Base-by-base conservation (phyloP, 2,329 filamentous ascomycete genomes). In the Huntiella abstrusa region DNA sequence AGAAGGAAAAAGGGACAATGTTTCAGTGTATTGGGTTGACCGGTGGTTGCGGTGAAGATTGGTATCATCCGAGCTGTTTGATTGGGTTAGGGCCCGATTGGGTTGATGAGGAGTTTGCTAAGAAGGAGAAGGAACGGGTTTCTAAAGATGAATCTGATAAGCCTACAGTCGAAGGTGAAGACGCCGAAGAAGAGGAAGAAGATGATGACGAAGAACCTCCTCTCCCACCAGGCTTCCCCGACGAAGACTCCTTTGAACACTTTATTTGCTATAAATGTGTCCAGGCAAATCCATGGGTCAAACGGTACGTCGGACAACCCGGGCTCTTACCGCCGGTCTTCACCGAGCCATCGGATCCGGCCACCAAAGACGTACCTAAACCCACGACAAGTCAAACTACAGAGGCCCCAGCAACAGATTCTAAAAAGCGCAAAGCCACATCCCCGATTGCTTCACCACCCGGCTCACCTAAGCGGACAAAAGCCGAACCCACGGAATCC, bases 191-290 rank as follows among this genome's bases (percentile, higher is more conserved):
- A 35, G 41, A 34, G 11, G 32, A 43, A 35, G 41, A 43, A 41
- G 39, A 41, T 7, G 42, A 62, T 0, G 70, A 71, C 0, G 71
- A 74, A 0, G 73, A 75, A 4, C 74, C 77, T 3, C 83, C 84
- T 1, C 66, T 84, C 47, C 88, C 88, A 0, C 76, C 81, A 0
- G 85, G 85, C 1, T 98, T 98, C 54, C 91, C 91, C 0, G 69
- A 71, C 0, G 88, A 96, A 55, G 85, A 94, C 22, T 77, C 81
- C 28, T 98, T 98, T 53, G 85, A 92, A 45, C 75, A 80, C 22
- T 81, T 96, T 56, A 71, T 98, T 34, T 98, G 91, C 66, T 94
- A 91, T 66, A 92, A 93, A 58, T 98, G 91, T 55, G 72, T 93
- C 11, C 77, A 87, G 36, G 75, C 85, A 1, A 75, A 86, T 54